A percentile compares a stretch with the other conserved stretches of the same genome.
Evolutionary conservation across 2,329 filamentous ascomycete genomes (phyloP).

Genomic region (Fusarium sp.): DNA sequence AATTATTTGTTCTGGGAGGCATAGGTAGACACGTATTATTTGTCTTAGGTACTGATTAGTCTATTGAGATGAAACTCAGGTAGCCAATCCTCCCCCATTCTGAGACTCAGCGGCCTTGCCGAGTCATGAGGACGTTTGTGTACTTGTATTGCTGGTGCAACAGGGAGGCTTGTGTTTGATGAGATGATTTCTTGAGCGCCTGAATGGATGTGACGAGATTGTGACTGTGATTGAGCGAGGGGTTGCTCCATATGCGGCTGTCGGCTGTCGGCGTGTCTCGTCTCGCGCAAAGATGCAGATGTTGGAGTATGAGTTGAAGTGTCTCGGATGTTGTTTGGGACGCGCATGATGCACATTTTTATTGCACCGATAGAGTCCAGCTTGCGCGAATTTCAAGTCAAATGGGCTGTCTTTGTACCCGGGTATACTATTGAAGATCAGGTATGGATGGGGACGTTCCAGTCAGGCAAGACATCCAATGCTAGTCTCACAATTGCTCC

Average conservation of each 20-base stretch:
- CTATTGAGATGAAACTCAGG: conserved; percentile 11
- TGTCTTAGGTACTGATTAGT: not conserved
- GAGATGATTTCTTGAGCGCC: not conserved
- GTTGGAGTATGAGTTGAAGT: conserved; percentile 4
- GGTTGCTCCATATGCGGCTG: conserved; percentile 10
- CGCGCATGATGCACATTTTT: conserved; percentile 27
- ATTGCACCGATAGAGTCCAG: conserved; percentile 15
- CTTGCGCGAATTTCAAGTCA: conserved; percentile 33
- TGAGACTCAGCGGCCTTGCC: conserved; percentile 14
- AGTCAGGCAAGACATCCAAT: conserved; percentile 2
- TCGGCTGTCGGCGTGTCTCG: conserved; percentile 17
- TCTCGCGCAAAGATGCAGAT: conserved; percentile 6
- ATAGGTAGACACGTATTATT: conserved; percentile 10
- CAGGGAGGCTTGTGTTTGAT: conserved; percentile 16
- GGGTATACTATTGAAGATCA: conserved; percentile 7
- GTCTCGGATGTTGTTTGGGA: conserved; percentile 30
- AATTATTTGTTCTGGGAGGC: conserved; percentile 8
- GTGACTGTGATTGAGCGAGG: conserved; percentile 1
- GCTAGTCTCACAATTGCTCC: conserved; percentile 19
- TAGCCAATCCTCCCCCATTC: conserved; percentile 18
- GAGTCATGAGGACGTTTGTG: conserved; percentile 36
- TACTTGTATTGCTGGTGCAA: conserved; percentile 26
- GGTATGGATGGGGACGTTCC: conserved; percentile 11
- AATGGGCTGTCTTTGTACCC: conserved; percentile 19
- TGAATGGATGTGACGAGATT: conserved; percentile 24